A percentile compares a stretch with the other conserved stretches of the same genome.
phyloP scores from a whole-genome alignment of 1,284 basidiomycete species.

The Apiotrichum porosum region DNA sequence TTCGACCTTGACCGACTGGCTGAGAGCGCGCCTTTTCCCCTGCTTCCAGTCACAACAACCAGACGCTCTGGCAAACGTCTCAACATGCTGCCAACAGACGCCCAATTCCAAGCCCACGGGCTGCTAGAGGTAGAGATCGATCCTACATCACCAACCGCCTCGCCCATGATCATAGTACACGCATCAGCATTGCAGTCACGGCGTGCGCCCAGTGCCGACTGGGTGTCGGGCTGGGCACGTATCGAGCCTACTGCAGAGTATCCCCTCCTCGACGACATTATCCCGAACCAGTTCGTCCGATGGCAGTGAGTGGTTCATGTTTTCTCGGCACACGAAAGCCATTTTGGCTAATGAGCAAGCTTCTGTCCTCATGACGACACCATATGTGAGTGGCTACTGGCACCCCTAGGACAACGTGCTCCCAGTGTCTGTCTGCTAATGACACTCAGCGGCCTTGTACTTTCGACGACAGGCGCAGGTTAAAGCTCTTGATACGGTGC shows the following conservation, averaged over 20 bases:
- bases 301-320: slow-evolving; percentile 8
- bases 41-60: too few relatives aligned
- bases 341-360: slow-evolving; percentile 9
- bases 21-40: too few relatives aligned
- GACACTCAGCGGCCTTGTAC: not conserved
- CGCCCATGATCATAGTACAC: not conserved
- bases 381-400: slow-evolving; percentile 1
- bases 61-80: too few relatives aligned
- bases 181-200: not conserved
- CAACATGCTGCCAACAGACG: not conserved
- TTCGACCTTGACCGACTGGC: too few relatives aligned
- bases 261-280: slow-evolving; percentile 9
- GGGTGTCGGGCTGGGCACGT: slow-evolving; percentile 10
- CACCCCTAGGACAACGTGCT: not conserved
- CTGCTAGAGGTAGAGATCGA: not conserved
- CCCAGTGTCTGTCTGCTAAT: too few relatives aligned
- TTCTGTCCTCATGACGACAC: slow-evolving; percentile 13
- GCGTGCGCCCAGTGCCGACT: not conserved
- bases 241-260: slow-evolving; percentile 11
- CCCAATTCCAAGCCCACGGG: not conserved
- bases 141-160: not conserved
- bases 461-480: slow-evolving; percentile 29
- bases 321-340: not conserved
- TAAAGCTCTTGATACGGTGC: slow-evolving; percentile 22
- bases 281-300: not conserved